phyloP scores from a whole-genome alignment of 148 eudicot species.

The Amaranthus hypochondriacus region DNA sequence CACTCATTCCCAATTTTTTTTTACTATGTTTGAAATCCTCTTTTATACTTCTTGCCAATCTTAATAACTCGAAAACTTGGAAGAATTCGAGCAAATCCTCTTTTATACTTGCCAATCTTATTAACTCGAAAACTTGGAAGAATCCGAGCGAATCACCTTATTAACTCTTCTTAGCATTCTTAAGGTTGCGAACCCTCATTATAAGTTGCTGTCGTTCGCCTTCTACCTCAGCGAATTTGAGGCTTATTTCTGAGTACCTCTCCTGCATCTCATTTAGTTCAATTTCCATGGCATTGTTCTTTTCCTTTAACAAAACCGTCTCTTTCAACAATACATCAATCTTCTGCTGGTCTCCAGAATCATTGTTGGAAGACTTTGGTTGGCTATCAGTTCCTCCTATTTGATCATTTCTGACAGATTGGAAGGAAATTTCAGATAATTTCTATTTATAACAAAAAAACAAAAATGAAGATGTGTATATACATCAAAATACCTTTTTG shows the following conservation, averaged over 20 bases:
- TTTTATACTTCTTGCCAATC: background rate
- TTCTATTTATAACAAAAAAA: background rate
- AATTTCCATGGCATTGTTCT: slow-evolving; percentile 63
- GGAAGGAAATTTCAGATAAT: background rate
- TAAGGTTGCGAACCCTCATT: slow-evolving; percentile 68
- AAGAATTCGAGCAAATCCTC: background rate
- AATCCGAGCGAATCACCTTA: background rate
- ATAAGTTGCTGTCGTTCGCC: slow-evolving; percentile 92
- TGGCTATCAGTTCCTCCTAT: slow-evolving; percentile 16
- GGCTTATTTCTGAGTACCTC: slow-evolving; percentile 87
- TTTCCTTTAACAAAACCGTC: slow-evolving; percentile 53
- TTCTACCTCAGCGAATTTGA: slow-evolving; percentile 96
- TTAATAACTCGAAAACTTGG: background rate
- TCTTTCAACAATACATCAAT: slow-evolving; percentile 39
- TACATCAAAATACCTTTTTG: slow-evolving; percentile 5
- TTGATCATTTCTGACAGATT: slow-evolving; percentile 26
- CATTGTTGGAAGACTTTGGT: slow-evolving; percentile 9
- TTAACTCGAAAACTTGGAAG: slow-evolving; percentile 1
- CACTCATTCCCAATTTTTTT: background rate
- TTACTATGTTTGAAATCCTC: slow-evolving; percentile 15
- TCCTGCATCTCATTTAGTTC: slow-evolving; percentile 90
- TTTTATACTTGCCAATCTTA: slow-evolving; percentile 1
- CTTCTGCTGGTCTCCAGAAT: slow-evolving; percentile 25
- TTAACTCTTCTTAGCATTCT: slow-evolving; percentile 56
- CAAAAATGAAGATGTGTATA: background rate